These are phyloP conservation scores for Podila horticola DNA, from an alignment of 192 early-diverging fungal species.

Conservation along the genomic window DNA sequence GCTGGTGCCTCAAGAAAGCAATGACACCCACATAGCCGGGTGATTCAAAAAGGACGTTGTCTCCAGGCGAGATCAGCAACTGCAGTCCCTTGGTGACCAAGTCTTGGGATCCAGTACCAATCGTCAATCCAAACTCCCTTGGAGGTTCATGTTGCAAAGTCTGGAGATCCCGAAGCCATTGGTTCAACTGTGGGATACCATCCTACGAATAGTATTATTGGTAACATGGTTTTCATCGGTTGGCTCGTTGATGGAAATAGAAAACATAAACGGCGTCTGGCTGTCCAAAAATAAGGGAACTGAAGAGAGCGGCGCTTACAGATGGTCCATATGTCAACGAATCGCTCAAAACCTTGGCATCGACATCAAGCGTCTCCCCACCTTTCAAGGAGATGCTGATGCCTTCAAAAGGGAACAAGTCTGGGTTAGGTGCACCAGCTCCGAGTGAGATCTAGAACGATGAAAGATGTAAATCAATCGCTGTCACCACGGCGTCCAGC, in stretches of 20 bases:
- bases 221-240: neutral
- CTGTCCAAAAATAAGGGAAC: too few species aligned
- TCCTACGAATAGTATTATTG: constrained; percentile 22
- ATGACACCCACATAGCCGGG: constrained; percentile 63
- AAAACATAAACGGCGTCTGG: neutral
- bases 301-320: constrained; percentile 27
- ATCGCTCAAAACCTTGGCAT: constrained; percentile 58
- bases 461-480: too few species aligned
- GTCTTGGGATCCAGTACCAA: constrained; percentile 67
- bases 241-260: constrained; percentile 9
- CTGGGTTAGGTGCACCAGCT: constrained; percentile 74
- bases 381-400: constrained; percentile 64
- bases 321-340: constrained; percentile 73
- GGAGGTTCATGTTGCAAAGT: constrained; percentile 57
- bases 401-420: constrained; percentile 71
- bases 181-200: constrained; percentile 55
- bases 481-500: too few species aligned
- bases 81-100: constrained; percentile 64
- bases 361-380: constrained; percentile 67
- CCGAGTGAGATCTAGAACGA: constrained; percentile 70
- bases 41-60: constrained; percentile 59
- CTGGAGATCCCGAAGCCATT: constrained; percentile 62
- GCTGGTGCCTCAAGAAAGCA: constrained; percentile 54
- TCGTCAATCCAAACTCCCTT: constrained; percentile 49
- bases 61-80: constrained; percentile 61